phyloP scores from a whole-genome alignment of 2,329 filamentous ascomycete genomes.

The Rutstroemia sp. region DNA sequence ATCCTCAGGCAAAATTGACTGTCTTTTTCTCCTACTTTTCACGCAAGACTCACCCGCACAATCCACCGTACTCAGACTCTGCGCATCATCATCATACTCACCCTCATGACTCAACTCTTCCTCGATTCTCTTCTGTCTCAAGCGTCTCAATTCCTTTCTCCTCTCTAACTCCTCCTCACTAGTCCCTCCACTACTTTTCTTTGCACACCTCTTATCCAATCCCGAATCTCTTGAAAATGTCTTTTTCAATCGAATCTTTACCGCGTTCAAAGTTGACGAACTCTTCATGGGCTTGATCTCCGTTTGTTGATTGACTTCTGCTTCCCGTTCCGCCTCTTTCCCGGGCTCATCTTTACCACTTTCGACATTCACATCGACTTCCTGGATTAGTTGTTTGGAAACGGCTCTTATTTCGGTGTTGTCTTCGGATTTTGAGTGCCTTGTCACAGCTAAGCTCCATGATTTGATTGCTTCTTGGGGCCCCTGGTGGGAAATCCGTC shows the following conservation, averaged over 20 bases:
- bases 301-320: constrained; percentile 31
- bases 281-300: constrained; percentile 33
- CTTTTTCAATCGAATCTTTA: constrained; percentile 33
- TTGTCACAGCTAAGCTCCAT: constrained; percentile 14
- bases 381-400: constrained; percentile 20
- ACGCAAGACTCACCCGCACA: constrained; percentile 1
- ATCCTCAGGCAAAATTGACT: constrained; percentile 6
- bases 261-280: constrained; percentile 36
- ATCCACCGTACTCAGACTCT: constrained; percentile 18
- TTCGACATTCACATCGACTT: constrained; percentile 26
- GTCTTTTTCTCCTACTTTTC: background rate
- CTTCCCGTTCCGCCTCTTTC: constrained; percentile 26
- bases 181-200: constrained; percentile 35
- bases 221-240: constrained; percentile 39
- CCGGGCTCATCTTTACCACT: constrained; percentile 31
- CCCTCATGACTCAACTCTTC: constrained; percentile 46
- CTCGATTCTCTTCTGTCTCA: constrained; percentile 50
- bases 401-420: constrained; percentile 21
- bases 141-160: constrained; percentile 47
- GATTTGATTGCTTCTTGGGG: constrained; percentile 13
- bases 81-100: constrained; percentile 32
- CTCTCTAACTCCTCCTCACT: constrained; percentile 47
- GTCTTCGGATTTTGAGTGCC: constrained; percentile 9
- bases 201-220: constrained; percentile 33
- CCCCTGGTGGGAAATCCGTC: constrained; percentile 6